Percentiles rank a stretch among this genome's conserved stretches.
Evolutionary conservation across 139 green algal genomes (phyloP).

Genomic region (Chlorella sp.): DNA sequence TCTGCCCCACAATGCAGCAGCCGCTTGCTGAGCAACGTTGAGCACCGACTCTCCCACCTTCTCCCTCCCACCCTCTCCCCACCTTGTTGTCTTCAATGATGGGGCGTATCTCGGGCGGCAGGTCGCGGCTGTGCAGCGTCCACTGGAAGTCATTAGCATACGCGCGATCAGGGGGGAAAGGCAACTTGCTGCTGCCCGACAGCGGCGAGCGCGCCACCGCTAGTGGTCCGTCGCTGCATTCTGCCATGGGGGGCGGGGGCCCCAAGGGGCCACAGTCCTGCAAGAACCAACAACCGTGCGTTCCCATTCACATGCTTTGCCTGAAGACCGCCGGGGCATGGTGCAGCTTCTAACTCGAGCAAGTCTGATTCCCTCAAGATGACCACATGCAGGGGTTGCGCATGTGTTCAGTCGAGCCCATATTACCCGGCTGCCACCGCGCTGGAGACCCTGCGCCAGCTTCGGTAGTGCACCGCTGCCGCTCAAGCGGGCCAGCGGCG

Average conservation of each 20-base stretch:
- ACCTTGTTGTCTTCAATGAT: constrained; percentile 43
- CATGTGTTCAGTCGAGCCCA: background rate
- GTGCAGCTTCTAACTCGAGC: no score
- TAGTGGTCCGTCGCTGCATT: background rate
- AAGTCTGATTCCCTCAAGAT: no score
- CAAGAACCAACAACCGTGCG: background rate
- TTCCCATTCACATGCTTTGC: background rate
- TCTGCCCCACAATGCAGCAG: no score
- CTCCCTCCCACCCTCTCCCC: background rate
- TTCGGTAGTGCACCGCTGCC: background rate
- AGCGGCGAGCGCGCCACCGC: background rate
- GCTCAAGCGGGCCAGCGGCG: background rate
- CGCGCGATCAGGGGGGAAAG: background rate
- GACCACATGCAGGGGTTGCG: no score
- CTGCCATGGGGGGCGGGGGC: background rate
- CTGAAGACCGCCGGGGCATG: no score
- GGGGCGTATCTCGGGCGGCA: constrained; percentile 24
- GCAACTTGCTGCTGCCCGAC: constrained; percentile 18
- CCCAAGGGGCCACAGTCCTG: background rate
- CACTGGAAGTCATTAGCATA: background rate
- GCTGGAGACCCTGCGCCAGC: background rate
- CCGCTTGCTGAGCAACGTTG: background rate
- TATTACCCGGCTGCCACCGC: background rate
- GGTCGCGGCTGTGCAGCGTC: constrained; percentile 14
- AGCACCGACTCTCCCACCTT: background rate